A percentile compares a stretch with the other conserved stretches of the same genome.
Conservation (phyloP, 805 yeast genomes). For the Hermanozyma aechmeae region DNA sequence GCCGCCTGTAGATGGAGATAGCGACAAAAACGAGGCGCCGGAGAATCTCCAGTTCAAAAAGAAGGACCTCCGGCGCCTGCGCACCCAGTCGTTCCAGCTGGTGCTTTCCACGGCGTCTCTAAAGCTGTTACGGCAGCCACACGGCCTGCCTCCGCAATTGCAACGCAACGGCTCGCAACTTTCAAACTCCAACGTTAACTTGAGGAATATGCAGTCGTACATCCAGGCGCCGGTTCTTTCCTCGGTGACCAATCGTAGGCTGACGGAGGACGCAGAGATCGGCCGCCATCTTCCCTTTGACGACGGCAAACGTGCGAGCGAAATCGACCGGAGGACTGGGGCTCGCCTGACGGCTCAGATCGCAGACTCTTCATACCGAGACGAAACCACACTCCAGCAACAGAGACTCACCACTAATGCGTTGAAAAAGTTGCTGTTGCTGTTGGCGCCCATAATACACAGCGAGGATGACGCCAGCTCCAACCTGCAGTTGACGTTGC, state of each 20-base stretch:
- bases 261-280: conserved; percentile 26
- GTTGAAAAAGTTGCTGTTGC: conserved; percentile 30
- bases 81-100: conserved; percentile 36
- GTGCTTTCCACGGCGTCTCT: conserved; percentile 36
- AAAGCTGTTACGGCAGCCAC: conserved; percentile 24
- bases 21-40: too few species aligned
- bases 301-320: conserved; percentile 7
- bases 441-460: conserved; percentile 29
- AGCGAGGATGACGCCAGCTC: conserved; percentile 13
- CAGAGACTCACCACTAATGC: conserved; percentile 35
- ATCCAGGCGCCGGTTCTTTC: conserved; percentile 39
- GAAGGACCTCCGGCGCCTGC: conserved; percentile 24
- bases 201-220: conserved; percentile 32
- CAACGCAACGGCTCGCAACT: conserved; percentile 2
- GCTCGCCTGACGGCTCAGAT: too few species aligned
- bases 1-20: too few species aligned
- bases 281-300: conserved; percentile 33
- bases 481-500: conserved; percentile 5
- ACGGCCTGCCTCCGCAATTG: conserved; percentile 1
- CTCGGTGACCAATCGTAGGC: conserved; percentile 22
- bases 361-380: conserved; percentile 13
- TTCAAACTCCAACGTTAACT: not conserved
- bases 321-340: too few species aligned
- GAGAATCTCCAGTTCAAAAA: conserved; percentile 28
- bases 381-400: conserved; percentile 30